phyloP scores from a whole-genome alignment of 1,284 basidiomycete species.

The Meira miltonrushii region DNA sequence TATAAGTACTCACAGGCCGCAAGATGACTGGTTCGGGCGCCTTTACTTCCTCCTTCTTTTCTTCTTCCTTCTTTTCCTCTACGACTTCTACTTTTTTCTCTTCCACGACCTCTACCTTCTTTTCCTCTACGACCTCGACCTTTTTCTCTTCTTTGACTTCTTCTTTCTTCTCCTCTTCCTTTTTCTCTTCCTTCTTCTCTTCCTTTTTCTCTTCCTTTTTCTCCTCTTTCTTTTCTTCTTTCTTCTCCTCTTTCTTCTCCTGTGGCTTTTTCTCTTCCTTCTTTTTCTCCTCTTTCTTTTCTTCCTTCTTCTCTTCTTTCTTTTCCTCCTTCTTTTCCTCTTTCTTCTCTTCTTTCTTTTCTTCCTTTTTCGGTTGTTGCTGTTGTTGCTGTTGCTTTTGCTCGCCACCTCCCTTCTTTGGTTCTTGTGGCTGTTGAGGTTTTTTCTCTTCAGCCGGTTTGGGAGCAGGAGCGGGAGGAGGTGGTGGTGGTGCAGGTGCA shows the following conservation, averaged over 20 bases:
- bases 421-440: neutral
- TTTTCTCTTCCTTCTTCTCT: neutral
- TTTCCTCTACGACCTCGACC: neutral
- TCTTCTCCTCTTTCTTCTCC: neutral
- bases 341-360: constrained; percentile 2
- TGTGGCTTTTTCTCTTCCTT: neutral
- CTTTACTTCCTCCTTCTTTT: neutral
- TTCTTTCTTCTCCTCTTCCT: neutral
- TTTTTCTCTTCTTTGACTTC: neutral
- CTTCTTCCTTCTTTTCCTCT: neutral
- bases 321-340: neutral
- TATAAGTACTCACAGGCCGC: constrained; percentile 5
- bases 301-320: neutral
- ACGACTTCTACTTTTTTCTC: constrained; percentile 1
- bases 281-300: neutral
- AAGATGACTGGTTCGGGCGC: constrained; percentile 1
- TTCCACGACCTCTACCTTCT: neutral
- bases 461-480: neutral
- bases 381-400: neutral
- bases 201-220: neutral
- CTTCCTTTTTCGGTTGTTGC: constrained; percentile 1
- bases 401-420: neutral
- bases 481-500: neutral
- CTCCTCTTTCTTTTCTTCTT: neutral
- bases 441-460: neutral